These are phyloP conservation scores for Xylariales sp. DNA, from an alignment of 2,329 filamentous ascomycete species.

Conservation along the genomic window DNA sequence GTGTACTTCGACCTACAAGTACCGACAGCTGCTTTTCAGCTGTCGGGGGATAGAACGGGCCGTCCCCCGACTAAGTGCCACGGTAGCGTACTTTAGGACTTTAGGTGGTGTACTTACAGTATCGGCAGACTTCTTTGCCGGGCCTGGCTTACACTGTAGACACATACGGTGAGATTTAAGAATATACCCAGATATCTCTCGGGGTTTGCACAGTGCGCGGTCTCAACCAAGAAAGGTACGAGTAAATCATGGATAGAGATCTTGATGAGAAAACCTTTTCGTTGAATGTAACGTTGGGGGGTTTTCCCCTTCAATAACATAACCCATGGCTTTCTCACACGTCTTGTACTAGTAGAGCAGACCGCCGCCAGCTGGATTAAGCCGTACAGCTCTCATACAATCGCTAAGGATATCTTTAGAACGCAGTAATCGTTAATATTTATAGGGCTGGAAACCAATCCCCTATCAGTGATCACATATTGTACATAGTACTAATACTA, in stretches of 20 bases:
- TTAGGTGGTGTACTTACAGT: too few species aligned
- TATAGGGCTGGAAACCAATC: conserved; percentile 19
- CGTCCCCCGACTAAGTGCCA: too few species aligned
- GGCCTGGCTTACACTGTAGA: neutral
- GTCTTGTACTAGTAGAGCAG: neutral
- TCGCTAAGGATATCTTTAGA: conserved; percentile 9
- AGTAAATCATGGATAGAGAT: too few species aligned
- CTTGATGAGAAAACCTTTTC: too few species aligned
- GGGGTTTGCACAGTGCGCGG: too few species aligned
- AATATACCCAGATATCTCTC: too few species aligned
- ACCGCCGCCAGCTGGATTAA: neutral
- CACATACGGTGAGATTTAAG: too few species aligned
- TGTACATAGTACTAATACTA: neutral
- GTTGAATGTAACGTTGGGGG: neutral
- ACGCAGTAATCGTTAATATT: conserved; percentile 26
- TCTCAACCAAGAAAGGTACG: too few species aligned
- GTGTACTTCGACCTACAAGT: conserved; percentile 2
- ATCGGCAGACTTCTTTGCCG: too few species aligned
- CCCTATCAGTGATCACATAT: neutral
- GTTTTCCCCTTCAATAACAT: conserved; percentile 8
- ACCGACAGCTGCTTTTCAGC: conserved; percentile 17
- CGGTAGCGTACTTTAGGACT: too few species aligned
- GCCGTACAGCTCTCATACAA: neutral
- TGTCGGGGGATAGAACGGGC: conserved; percentile 12
- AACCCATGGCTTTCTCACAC: conserved; percentile 1